These are phyloP conservation scores for Moniliophthora roreri DNA, from an alignment of 1,284 basidiomycete genomes.

Conservation along the genomic window DNA sequence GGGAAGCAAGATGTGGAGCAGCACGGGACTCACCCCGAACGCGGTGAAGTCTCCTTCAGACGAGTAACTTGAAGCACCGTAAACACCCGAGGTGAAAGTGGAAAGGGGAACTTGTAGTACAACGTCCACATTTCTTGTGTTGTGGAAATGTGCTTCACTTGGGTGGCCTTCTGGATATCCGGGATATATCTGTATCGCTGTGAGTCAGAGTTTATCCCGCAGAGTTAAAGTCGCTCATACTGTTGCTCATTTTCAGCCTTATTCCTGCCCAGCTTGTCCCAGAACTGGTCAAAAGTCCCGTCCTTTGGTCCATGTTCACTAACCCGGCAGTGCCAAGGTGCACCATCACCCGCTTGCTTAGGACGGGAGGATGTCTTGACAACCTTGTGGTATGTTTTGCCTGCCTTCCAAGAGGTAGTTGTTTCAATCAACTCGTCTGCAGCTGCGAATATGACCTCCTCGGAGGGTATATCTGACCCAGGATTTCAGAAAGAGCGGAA, in stretches of 20 bases:
- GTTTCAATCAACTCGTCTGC: constrained; percentile 56
- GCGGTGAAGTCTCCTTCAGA: constrained; percentile 45
- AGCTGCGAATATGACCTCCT: constrained; percentile 54
- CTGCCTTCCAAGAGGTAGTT: constrained; percentile 60
- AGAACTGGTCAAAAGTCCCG: constrained; percentile 69
- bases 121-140: constrained; percentile 69
- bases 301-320: constrained; percentile 66
- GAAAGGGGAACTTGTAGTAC: constrained; percentile 69
- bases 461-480: constrained; percentile 54
- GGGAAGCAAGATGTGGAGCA: neutral
- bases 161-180: constrained; percentile 60
- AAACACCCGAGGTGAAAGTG: constrained; percentile 72
- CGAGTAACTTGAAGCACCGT: constrained; percentile 68
- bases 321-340: constrained; percentile 64
- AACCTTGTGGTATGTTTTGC: constrained; percentile 55
- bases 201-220: neutral
- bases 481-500: neutral
- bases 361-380: constrained; percentile 56
- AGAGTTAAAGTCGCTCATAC: constrained; percentile 37
- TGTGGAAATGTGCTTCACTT: constrained; percentile 61
- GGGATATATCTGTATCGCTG: constrained; percentile 53
- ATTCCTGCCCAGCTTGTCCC: constrained; percentile 63
- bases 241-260: constrained; percentile 69
- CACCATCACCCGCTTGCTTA: constrained; percentile 53
- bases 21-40: constrained; percentile 46